Evolutionary conservation across 2,329 filamentous ascomycete species (phyloP), one percentile per base, ranked within the genome.

Genomic region (Pyrenophora seminiperda): DNA sequence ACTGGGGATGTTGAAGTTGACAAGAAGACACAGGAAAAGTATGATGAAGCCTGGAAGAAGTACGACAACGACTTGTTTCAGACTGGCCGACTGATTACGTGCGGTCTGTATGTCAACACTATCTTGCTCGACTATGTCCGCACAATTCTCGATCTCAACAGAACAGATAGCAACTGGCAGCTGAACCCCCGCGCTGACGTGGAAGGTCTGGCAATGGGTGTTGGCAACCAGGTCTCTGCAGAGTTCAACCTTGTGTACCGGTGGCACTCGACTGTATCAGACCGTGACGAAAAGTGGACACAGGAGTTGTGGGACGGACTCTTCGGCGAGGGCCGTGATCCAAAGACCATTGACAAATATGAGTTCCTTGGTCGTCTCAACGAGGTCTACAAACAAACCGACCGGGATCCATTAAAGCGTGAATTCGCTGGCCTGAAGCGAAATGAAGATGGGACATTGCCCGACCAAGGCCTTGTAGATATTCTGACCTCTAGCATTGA

Each of bases 201-300:
- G 72, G 78, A 79, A 24, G 72, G 80, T 2, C 81, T 87, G 0
- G 84, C 89, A 36, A 80, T 85, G 18, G 91, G 89, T 33, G 83
- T 88, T 0, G 91, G 91, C 41, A 95, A 94, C 64, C 85, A 88
- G 58, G 89, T 93, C 4, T 93, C 89, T 0, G 89, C 88, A 3
- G 91, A 96, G 75, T 96, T 96, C 79, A 95, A 94, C 67, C 79
- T 96, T 7, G 88, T 89, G 59, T 95, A 96, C 71, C 82, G 90
- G 56, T 95, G 90, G 90, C 90, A 95, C 75, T 90, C 89, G 3
- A 86, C 87, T 60, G 89, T 94, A 61, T 82, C 81, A 30, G 82
- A 84, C 50, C 85, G 83, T 56, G 91, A 96, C 63, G 90, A 94
- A 65, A 80, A 85, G 58, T 95, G 90, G 90, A 88, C 90, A 17